Evolutionary conservation across 768 basidiomycete genomes (phyloP), one percentile per base, ranked within the genome.

Genomic region (Dioszegia hungarica): DNA sequence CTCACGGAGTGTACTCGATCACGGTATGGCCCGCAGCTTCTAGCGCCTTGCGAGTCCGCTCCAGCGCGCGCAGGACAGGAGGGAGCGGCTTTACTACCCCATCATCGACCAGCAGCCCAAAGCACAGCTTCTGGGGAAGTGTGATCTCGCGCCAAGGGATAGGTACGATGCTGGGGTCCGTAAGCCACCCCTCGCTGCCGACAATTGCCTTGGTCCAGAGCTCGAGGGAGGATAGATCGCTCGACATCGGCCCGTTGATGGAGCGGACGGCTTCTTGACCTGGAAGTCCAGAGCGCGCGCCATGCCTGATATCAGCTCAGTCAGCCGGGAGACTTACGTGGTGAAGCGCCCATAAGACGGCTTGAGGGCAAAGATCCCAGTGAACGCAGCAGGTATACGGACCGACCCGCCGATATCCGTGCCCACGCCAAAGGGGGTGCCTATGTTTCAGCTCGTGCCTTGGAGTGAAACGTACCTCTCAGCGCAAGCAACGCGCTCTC

Each of bases 351-450:
- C 66, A 52, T 61, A 62, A 10, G 68, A 67, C 6, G 68, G 68
- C 46, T 66, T 65, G 20, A 70, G 54, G 25, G 43, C 37, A 49
- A 61, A 70, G 12, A 70, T 57, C 2, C 85, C 86, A 40, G 83
- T 84, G 62, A 84, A 85, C 55, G 85, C 82, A 0, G 86, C 81
- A 2, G 86, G 86, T 8, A 81, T 80, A 19, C 86, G 81, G 37
- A 88, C 81, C 28, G 82, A 84, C 2, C 86, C 87, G 10, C 83
- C 86, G 20, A 90, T 82, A 70, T 90, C 89, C 24, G 89, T 86
- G 39, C 89, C 89, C 11, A 89, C 82, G 27, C 89, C 87, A 59
- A 82, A 39, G 1, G 78, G 77, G 31, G 77, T 57, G 11, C 66
- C 61, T 41, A 5, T 19, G 39, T 9, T 10, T 31, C 34, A 31